Percentiles rank a stretch among this genome's conserved stretches.
phyloP scores from a whole-genome alignment of 768 basidiomycete species.

The Leccinum pellstonianum region DNA sequence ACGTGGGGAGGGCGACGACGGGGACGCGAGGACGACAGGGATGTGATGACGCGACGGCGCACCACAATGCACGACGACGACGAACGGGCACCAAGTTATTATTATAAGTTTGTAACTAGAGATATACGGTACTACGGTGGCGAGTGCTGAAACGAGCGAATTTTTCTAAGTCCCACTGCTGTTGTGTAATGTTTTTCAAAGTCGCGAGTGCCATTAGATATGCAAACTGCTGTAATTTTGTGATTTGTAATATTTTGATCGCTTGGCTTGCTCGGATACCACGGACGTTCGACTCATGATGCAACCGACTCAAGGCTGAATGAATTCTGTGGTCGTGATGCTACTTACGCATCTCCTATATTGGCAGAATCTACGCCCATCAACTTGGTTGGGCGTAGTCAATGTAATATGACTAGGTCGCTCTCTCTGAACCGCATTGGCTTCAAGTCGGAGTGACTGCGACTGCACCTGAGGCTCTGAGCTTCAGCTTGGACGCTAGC shows the following conservation, averaged over 20 bases:
- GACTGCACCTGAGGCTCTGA: background rate
- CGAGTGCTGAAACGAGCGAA: too few species aligned
- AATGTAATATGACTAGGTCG: background rate
- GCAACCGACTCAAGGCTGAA: background rate
- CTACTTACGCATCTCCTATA: background rate
- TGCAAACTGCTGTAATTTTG: too few species aligned
- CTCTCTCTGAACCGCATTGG: background rate
- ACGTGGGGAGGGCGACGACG: too few species aligned
- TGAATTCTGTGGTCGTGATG: background rate
- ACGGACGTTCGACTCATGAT: background rate
- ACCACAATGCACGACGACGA: too few species aligned
- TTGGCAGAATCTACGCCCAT: background rate
- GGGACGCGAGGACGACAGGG: too few species aligned
- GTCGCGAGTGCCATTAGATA: too few species aligned
- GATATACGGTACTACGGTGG: too few species aligned
- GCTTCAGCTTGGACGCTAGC: background rate
- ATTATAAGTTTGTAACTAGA: too few species aligned
- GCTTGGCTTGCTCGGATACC: slow-evolving; percentile 3
- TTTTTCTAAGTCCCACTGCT: too few species aligned
- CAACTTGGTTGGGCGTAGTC: background rate
- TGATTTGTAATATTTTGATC: background rate
- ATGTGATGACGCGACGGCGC: too few species aligned
- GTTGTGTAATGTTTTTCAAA: too few species aligned
- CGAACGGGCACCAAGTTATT: too few species aligned
- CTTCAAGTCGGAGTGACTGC: background rate